phyloP scores from a whole-genome alignment of 2,329 filamentous ascomycete species.

The Apiospora marii region DNA sequence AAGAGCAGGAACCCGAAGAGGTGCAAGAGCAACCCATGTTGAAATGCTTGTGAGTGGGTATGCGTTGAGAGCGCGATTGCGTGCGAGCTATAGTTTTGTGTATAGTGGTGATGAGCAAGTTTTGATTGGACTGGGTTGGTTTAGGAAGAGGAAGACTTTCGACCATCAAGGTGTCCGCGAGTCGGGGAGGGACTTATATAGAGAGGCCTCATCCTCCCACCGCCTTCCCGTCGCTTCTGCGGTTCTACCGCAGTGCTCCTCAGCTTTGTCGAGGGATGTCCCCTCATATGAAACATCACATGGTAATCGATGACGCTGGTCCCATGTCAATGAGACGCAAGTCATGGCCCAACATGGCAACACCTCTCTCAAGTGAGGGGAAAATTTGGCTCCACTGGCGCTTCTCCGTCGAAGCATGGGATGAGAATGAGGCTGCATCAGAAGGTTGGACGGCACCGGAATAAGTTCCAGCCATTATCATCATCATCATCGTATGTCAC shows the following conservation, averaged over 20 bases:
- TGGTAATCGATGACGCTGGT: conserved; percentile 1
- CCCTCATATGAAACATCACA: conserved; percentile 13
- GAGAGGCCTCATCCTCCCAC: not conserved
- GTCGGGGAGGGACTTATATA: conserved; percentile 9
- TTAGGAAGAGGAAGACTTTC: not conserved
- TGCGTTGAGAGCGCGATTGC: not conserved
- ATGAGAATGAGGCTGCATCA: not conserved
- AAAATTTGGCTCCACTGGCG: not conserved
- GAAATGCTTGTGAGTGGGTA: not conserved
- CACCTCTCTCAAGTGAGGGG: not conserved
- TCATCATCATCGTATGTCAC: conserved; percentile 3
- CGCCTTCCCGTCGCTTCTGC: not conserved
- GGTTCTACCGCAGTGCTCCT: not conserved
- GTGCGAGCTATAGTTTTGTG: not conserved
- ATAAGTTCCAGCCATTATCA: not conserved
- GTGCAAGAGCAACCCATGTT: conserved; percentile 21
- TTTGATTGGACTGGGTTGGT: conserved; percentile 1
- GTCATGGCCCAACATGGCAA: not conserved
- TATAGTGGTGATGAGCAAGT: conserved; percentile 6
- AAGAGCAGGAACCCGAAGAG: conserved; percentile 18
- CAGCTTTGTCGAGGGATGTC: not conserved
- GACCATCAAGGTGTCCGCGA: not conserved
- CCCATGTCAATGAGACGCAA: not conserved
- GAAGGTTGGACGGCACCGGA: not conserved
- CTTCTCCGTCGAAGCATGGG: conserved; percentile 1